A percentile compares a stretch with the other conserved stretches of the same genome.
These are phyloP conservation scores for Chaetomiaceae sp. DNA, from an alignment of 2,329 filamentous ascomycete genomes.

Conservation along the genomic window DNA sequence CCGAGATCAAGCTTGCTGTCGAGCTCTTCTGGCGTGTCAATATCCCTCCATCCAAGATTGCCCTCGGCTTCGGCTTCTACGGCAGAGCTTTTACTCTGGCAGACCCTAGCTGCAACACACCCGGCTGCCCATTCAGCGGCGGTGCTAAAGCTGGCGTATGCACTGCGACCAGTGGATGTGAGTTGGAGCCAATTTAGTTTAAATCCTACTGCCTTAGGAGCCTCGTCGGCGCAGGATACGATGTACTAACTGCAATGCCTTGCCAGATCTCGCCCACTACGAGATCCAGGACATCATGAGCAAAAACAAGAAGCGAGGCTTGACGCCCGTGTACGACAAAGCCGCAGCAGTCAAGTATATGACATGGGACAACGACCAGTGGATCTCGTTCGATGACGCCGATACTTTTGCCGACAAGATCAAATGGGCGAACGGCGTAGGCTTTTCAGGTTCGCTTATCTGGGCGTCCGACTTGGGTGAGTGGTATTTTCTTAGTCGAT, in stretches of 20 bases:
- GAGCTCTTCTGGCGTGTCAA: not conserved
- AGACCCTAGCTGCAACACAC: conserved; percentile 24
- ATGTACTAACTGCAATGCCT: no score
- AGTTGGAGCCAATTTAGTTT: no score
- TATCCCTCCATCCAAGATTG: not conserved
- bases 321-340: no score
- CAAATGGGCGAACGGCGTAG: not conserved
- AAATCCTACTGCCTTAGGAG: no score
- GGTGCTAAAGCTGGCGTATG: conserved; percentile 29
- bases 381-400: conserved; percentile 36
- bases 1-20: not conserved
- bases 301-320: conserved; percentile 18
- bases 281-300: conserved; percentile 33
- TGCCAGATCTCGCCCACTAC: no score
- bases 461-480: conserved; percentile 31
- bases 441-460: conserved; percentile 27
- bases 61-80: not conserved
- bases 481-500: no score
- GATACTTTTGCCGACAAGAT: conserved; percentile 31
- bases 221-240: conserved; percentile 29
- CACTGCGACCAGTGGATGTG: no score
- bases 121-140: conserved; percentile 30
- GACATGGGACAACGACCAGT: conserved; percentile 32
- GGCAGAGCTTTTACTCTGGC: conserved; percentile 7
- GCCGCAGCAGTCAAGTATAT: conserved; percentile 31